Percentiles rank a stretch among this genome's conserved stretches.
These are phyloP conservation scores for Nakataea oryzae DNA, from an alignment of 2,329 filamentous ascomycete genomes.

Conservation along the genomic window DNA sequence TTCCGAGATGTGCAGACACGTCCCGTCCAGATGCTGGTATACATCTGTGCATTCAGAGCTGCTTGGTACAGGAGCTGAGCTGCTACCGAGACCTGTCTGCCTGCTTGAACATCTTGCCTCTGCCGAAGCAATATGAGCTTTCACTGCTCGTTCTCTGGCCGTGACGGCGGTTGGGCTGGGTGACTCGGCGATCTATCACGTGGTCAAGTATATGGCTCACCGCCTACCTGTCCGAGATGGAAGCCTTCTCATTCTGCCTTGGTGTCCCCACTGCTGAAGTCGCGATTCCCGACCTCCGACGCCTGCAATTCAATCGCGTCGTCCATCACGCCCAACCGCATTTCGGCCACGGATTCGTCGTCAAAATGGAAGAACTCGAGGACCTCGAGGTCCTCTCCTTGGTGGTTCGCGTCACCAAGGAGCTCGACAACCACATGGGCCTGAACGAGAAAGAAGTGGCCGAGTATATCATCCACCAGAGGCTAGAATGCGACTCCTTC, in stretches of 20 bases:
- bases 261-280: not conserved
- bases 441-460: constrained; percentile 90
- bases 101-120: no score
- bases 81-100: no score
- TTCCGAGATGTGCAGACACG: no score
- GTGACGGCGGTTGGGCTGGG: no score
- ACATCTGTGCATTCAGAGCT: no score
- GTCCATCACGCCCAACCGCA: not conserved
- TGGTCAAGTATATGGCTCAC: not conserved
- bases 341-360: not conserved
- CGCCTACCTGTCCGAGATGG: not conserved
- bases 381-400: constrained; percentile 88
- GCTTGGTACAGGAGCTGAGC: no score
- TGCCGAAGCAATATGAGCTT: no score
- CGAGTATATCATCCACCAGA: constrained; percentile 90
- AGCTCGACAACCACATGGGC: constrained; percentile 88
- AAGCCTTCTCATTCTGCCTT: not conserved
- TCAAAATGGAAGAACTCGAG: constrained; percentile 74
- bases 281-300: no score
- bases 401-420: constrained; percentile 87
- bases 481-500: constrained; percentile 61
- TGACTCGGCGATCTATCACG: no score
- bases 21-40: no score
- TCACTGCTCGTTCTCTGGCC: no score
- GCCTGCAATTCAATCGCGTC: not conserved